Evolutionary conservation across 208 protist genomes (phyloP), one percentile per base, ranked within the genome.

Genomic region (Trypanosoma platydactyli): DNA sequence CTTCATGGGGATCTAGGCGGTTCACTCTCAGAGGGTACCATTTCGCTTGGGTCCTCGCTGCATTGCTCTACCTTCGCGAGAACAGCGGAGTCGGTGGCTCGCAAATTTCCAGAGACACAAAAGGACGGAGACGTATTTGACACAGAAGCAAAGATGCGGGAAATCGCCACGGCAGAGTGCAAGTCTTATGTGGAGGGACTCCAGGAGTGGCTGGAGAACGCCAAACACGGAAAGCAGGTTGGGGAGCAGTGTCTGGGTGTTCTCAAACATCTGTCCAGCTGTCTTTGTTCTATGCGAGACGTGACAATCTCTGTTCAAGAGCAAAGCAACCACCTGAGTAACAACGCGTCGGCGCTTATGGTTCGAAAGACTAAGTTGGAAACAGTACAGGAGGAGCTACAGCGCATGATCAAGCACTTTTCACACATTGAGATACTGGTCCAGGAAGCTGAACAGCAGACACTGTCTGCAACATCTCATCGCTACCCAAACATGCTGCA

Each of bases 391-490:
- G 83, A 88, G 29, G 76, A 87, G 55, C 65, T 95, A 48, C 78
- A 89, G 57, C 72, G 80, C 42, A 88, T 81, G 59, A 72, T 92
- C 27, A 64, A 68, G 18, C 86, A 95, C 76, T 93, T 92, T 59
- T 83, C 82, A 20, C 83, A 84, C 64, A 86, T 95, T 52, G 86
- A 94, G 9, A 77, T 85, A 57, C 68, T 95, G 12, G 79, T 64
- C 54, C 72, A 74, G 16, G 90, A 95, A 59, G 71, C 77, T 4
- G 82, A 89, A 29, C 76, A 86, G 52, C 70, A 76, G 0, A 80
- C 83, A 50, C 70, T 95, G 29, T 80, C 79, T n/a, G 79, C 78
- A 9, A 76, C 68, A 1, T 88, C 90, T 25, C 20, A 72, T 41
- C 80, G 85, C 55, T 93, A 91, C 55, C 75, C 81, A 4, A 56